A percentile compares a stretch with the other conserved stretches of the same genome.
phyloP scores from a whole-genome alignment of 2,329 filamentous ascomycete genomes.

The Xylariaceae sp. region DNA sequence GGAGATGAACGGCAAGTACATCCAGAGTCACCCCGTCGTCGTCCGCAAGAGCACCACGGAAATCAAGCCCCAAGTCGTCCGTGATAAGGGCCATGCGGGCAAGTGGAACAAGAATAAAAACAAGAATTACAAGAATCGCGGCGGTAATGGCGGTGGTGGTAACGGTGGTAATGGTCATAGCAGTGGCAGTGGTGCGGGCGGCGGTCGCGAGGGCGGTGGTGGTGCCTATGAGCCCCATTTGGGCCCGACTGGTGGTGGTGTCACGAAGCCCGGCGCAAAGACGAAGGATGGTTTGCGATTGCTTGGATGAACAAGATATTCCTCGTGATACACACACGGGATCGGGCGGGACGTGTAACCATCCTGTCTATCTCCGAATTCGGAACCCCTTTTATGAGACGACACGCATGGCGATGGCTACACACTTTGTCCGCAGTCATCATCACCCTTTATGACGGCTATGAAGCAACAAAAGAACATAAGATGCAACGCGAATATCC shows the following conservation, averaged over 20 bases:
- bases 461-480: too few relatives aligned
- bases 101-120: constrained; percentile 33
- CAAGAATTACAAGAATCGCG: constrained; percentile 31
- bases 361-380: too few relatives aligned
- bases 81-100: constrained; percentile 41
- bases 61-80: constrained; percentile 70
- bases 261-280: constrained; percentile 59
- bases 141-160: constrained; percentile 30
- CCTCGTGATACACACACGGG: not conserved
- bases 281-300: constrained; percentile 61
- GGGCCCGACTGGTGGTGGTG: constrained; percentile 47
- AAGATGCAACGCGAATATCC: too few relatives aligned
- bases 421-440: too few relatives aligned
- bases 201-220: constrained; percentile 24
- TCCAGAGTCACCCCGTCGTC: constrained; percentile 89
- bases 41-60: constrained; percentile 87
- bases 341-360: too few relatives aligned
- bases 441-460: too few relatives aligned
- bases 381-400: too few relatives aligned
- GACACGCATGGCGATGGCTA: too few relatives aligned
- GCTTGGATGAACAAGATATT: constrained; percentile 43
- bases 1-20: constrained; percentile 99
- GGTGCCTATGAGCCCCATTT: constrained; percentile 44
- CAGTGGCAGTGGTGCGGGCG: constrained; percentile 21
- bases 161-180: constrained; percentile 23